phyloP scores from a whole-genome alignment of 2,329 filamentous ascomycete species.

The Macroventuria anomochaeta region DNA sequence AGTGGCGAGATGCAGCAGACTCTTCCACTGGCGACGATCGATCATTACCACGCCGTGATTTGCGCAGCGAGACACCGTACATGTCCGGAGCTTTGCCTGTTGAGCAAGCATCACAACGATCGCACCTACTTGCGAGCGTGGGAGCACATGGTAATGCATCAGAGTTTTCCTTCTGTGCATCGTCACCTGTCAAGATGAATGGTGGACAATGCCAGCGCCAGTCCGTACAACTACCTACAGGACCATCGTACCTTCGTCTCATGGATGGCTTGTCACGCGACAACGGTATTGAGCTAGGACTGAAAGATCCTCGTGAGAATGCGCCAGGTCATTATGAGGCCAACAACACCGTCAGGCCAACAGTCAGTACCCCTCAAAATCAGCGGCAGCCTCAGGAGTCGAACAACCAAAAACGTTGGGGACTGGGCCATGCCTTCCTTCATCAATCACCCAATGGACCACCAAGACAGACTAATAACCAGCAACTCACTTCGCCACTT shows the following conservation, averaged over 20 bases:
- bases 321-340: background rate
- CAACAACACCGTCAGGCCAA: conserved; percentile 2
- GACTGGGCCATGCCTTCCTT: conserved; percentile 26
- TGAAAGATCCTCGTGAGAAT: conserved; percentile 37
- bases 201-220: background rate
- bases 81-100: conserved; percentile 38
- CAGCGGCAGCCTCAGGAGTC: background rate
- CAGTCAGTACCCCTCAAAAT: background rate
- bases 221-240: conserved; percentile 24
- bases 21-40: background rate
- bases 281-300: conserved; percentile 30
- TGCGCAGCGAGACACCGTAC: conserved; percentile 19
- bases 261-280: conserved; percentile 39
- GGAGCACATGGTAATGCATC: conserved; percentile 15
- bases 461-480: conserved; percentile 1
- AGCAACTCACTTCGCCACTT: background rate
- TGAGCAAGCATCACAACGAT: conserved; percentile 9
- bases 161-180: conserved; percentile 29
- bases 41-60: conserved; percentile 1
- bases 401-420: conserved; percentile 16
- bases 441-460: conserved; percentile 24
- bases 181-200: conserved; percentile 23
- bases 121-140: conserved; percentile 6
- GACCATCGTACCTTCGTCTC: conserved; percentile 40
- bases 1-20: conserved; percentile 11